Evolutionary conservation across 805 yeast genomes (phyloP), one percentile per base, ranked within the genome.

Genomic region (Candida corydali): DNA sequence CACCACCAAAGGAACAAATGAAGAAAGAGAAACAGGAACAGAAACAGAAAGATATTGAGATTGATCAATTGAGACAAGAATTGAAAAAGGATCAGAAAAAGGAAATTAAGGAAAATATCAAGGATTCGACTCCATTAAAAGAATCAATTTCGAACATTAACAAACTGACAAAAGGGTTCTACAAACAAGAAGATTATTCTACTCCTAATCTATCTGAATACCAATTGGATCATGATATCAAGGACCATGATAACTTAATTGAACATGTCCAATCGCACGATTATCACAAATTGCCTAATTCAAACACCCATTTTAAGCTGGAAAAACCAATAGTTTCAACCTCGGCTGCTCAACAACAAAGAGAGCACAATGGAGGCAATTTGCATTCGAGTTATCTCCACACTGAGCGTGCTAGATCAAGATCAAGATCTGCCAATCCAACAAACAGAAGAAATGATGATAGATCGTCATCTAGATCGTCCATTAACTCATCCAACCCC

Each of bases 201-300:
- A 62, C 67, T 12, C 73, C 73, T 15, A 68, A 68, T 45, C 51
- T 68, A 27, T 65, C 71, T 1, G 72, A 68, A 45, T 68, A 62
- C 44, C 73, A 68, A 49, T 52, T 68, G 38, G 64, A 59, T 17
- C 49, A 68, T 44, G 62, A 63, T 34, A 66, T 68, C 46, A 46
- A 51, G 17, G 56, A 55, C 39, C 72, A 65, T 40, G 40, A 52
- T 18, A 63, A 62, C 33, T 54, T 68, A 30, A 50, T 68, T 40
- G 47, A 53, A 29, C 55, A 56, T 9, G 57, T 68, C 34, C 50
- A 60, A 47, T 58, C 67, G 4, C 49, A 57, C 37, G 72, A 67
- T 45, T 63, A 55, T 32, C 55, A 59, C 29, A 55, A 55, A 32
- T 53, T 55, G 34, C 57, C 61, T 11, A 34, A 29, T 15, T 31